These are phyloP conservation scores for Umbellularia californica DNA, from an alignment of 164 flowering plant genomes.

Conservation along the genomic window DNA sequence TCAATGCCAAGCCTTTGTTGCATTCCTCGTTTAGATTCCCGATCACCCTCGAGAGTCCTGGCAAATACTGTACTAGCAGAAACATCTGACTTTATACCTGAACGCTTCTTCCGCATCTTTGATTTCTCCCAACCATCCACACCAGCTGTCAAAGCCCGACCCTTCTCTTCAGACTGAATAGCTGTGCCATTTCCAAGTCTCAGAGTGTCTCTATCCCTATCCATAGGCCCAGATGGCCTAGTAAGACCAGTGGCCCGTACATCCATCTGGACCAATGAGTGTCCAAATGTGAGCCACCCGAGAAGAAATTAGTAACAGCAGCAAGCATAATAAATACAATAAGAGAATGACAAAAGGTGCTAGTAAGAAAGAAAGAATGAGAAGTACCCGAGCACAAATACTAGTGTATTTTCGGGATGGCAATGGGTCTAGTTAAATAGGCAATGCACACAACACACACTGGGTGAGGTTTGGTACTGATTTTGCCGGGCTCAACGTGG, in stretches of 20 bases:
- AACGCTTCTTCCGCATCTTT: constrained; percentile 83
- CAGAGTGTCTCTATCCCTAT: constrained; percentile 53
- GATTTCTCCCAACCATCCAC: constrained; percentile 86
- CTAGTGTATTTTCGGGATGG: no score
- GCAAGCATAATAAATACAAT: not conserved
- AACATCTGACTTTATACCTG: constrained; percentile 63
- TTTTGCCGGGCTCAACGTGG: no score
- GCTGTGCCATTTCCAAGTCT: constrained; percentile 47
- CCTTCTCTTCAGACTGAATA: constrained; percentile 47
- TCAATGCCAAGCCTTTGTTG: constrained; percentile 49
- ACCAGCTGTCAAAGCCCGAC: constrained; percentile 40
- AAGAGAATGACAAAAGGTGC: not conserved
- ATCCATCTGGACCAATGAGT: constrained; percentile 43
- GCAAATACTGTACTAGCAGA: constrained; percentile 42
- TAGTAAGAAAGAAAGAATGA: not conserved
- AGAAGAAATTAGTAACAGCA: not conserved
- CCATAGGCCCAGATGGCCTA: constrained; percentile 46
- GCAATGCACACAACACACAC: no score
- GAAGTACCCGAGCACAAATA: not conserved
- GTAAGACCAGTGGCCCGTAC: constrained; percentile 41
- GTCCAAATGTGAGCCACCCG: constrained; percentile 4
- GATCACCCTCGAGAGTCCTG: constrained; percentile 48
- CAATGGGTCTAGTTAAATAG: no score
- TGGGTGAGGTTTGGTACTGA: no score
- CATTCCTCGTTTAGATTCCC: constrained; percentile 45